Evolutionary conservation across 2,329 filamentous ascomycete species (phyloP), one percentile per base, ranked within the genome.

Genomic region (Colletotrichum gigasporum): DNA sequence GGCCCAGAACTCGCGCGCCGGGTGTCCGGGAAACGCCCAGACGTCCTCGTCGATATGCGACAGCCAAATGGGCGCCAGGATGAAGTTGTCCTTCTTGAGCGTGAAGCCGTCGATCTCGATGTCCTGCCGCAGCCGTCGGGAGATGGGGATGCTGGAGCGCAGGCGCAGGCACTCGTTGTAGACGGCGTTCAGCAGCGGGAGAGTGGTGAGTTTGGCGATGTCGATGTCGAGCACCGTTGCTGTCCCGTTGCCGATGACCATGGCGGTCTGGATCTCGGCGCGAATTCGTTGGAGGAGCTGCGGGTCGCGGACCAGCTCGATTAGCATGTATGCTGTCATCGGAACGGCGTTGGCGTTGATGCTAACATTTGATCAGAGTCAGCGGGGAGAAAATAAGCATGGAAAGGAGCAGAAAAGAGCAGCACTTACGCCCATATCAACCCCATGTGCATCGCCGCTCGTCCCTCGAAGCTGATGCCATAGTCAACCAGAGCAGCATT

Each of bases 331-430:
- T 2, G 69, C 69, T 3, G 69, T 68, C 69, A 70, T 70, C 0
- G 69, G 69, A 12, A 70, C 70, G n/a, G 69, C 69, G 42, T 70
- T 70, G 0, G 69, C 70, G 34, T 70, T 70, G n/a, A 70, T 70
- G 3, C 69, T 70, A 30, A 9, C 30, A 14, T 22, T 14, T 12
- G 3, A 11, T 24, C 18, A 32, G 16, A 3, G n/a, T 35, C 12
- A 50, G 28, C 45, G 41, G 24, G 3, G 8, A 14, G 22, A 45
- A 11, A 32, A n/a, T n/a, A n/a, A n/a, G n/a, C n/a, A n/a, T n/a
- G n/a, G 34, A n/a, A 26, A 12, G 7, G 8, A 5, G 42, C 41
- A 2, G 22, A 10, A 5, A 8, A 22, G 9, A 3, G 41, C 14
- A 35, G 8, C 14, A 63, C 57, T 47, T 44, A 68, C 66, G 66